phyloP scores from a whole-genome alignment of 2,329 filamentous ascomycete genomes.

The Diaporthe longicolla region DNA sequence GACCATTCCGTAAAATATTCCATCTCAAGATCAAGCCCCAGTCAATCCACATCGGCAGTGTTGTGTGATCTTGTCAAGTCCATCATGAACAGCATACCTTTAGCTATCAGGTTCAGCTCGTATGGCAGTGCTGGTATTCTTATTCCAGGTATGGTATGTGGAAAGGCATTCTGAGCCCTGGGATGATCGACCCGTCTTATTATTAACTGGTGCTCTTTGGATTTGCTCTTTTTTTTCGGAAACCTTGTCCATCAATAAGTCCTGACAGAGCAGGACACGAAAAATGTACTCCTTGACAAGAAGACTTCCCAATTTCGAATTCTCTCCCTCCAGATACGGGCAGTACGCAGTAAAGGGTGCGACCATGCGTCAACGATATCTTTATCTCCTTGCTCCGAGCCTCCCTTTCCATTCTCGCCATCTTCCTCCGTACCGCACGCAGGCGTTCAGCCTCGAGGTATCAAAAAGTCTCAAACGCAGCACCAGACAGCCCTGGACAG shows the following conservation, averaged over 20 bases:
- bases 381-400: not conserved
- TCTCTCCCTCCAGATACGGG: not conserved
- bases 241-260: conserved; percentile 29
- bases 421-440: conserved; percentile 25
- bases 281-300: conserved; percentile 23
- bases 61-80: not conserved
- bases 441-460: conserved; percentile 36
- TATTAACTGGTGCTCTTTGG: conserved; percentile 30
- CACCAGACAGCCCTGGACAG: conserved; percentile 36
- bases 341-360: not conserved
- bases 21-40: not conserved
- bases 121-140: not conserved
- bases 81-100: no score
- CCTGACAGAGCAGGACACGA: conserved; percentile 20
- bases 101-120: not conserved
- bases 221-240: not conserved
- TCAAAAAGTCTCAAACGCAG: conserved; percentile 40
- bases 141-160: conserved; percentile 27
- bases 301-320: not conserved
- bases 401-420: not conserved
- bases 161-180: conserved; percentile 19
- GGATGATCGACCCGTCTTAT: conserved; percentile 21
- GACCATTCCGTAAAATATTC: not conserved
- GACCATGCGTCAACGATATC: not conserved
- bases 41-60: not conserved